phyloP scores from a whole-genome alignment of 192 early-diverging fungal species.

The Dimargaris cristalligena region DNA sequence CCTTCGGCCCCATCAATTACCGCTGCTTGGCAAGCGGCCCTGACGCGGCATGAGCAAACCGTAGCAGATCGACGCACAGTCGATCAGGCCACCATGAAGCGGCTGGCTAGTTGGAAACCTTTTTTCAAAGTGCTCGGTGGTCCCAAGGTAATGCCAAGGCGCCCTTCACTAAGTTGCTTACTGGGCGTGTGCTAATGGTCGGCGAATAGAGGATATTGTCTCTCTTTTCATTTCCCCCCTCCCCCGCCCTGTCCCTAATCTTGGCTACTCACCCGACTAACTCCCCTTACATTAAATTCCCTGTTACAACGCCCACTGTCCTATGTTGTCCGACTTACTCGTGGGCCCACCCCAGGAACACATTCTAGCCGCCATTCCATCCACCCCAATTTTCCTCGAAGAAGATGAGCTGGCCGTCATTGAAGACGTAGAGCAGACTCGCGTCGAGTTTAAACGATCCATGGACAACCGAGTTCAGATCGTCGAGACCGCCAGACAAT shows the following conservation, averaged over 20 bases:
- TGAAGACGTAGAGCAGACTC: not conserved
- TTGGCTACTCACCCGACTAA: not conserved
- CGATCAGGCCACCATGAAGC: not conserved
- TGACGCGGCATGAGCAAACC: not conserved
- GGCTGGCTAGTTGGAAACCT: not conserved
- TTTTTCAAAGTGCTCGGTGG: conserved; percentile 2
- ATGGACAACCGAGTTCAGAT: not conserved
- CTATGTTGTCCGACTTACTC: not conserved
- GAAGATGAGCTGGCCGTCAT: not conserved
- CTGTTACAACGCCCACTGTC: not conserved
- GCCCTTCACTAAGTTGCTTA: not conserved
- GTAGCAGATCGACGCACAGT: not conserved
- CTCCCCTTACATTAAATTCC: not conserved
- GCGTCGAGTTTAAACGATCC: no score
- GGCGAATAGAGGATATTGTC: not conserved
- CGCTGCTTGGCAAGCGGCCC: not conserved
- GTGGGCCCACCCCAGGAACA: no score
- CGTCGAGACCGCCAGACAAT: not conserved
- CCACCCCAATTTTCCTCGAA: not conserved
- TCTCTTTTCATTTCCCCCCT: not conserved
- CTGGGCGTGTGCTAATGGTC: not conserved
- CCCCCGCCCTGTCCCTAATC: not conserved
- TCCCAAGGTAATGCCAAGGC: not conserved
- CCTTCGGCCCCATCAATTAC: not conserved
- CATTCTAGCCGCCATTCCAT: not conserved